Evolutionary conservation across 441 rosid species (phyloP), one percentile per base, ranked within the genome.

Genomic region (Flueggea neowawraea): DNA sequence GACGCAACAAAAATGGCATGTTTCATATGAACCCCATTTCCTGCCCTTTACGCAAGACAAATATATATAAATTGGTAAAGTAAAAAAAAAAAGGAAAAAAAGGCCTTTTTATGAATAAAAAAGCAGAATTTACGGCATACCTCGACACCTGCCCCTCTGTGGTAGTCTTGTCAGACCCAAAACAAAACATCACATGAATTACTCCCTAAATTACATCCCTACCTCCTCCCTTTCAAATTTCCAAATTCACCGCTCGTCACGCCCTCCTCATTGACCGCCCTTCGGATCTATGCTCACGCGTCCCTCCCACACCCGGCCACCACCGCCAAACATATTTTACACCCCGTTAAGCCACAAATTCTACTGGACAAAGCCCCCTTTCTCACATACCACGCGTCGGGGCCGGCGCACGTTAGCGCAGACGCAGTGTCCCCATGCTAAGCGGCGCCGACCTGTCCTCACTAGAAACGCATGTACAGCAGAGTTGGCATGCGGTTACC

Each of bases 101-200:
- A 48, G 6, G 12, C 12, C 47, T 45, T 45, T 45, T 31, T 14
- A 5, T n/a, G 6, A 11, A 8, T 7, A 31, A 48, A 22, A 31
- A 14, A 14, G 36, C 31, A 12, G 3, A 58, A 31, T 16, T 31
- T 10, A 47, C 10, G 1, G 55, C 54, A 7, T 13, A 91, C 98
- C 98, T 89, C 94, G 12, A 92, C 96, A 0, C 73, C 82, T 0
- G 93, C 98, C 2, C 98, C 98, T 48, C 98, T 66, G 70, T 90
- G 96, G 60, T 92, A 92, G 57, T 92, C 98, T 1, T 54, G 64
- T 63, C 66, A 70, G 65, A 51, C 52, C 45, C 31, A n/a, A n/a
- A n/a, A n/a, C n/a, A n/a, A n/a, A n/a, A n/a, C n/a, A n/a, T n/a
- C n/a, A n/a, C n/a, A n/a, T n/a, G n/a, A n/a, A n/a, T 3, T 6